Evolutionary conservation across 805 yeast genomes (phyloP), one percentile per base, ranked within the genome.

Genomic region (Grigorovia yakushimaensis): DNA sequence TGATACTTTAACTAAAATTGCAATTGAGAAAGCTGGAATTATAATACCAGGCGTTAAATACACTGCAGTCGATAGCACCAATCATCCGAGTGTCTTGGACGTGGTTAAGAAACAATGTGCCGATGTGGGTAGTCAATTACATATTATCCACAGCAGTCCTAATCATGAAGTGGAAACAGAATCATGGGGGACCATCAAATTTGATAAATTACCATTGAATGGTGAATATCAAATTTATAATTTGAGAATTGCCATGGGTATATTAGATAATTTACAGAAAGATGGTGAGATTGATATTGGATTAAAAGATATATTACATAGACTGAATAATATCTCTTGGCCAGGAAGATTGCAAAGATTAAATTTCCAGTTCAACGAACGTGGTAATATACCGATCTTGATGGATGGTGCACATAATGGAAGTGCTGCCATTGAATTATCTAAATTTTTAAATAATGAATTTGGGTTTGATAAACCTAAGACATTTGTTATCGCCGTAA

Each of bases 381-480:
- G 45, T 1, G 55, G 61, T 20, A 55, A 51, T 6, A 44, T 62
- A 2, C 53, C 61, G 1, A 45, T 71, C 0, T 64, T 93, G 4
- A 58, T 93, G 2, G 98, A 91, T 66, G 98, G 98, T 2, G 97
- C 98, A 0, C 98, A 93, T 62, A 93, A 93, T 60, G 80, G 78
- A 5, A 79, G 81, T 50, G 95, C 97, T 0, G 93, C 96, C 0
- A 64, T 67, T n/a, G 87, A 84, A 56, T 68, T 93, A 27, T 75
- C 74, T 0, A 71, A 71, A 38, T 87, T 71, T 59, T 64, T 88
- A 1, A 62, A 70, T 5, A 48, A 40, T 1, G 45, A 48, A 40
- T 54, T 51, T 41, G 59, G 54, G 1, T 54, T 58, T 5, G 53
- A 47, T 38, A 15, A 13, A 2, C 60, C 63, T n/a, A 51, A 51